phyloP scores from a whole-genome alignment of 192 early-diverging fungal genomes.

The Mycoemilia scoparia region DNA sequence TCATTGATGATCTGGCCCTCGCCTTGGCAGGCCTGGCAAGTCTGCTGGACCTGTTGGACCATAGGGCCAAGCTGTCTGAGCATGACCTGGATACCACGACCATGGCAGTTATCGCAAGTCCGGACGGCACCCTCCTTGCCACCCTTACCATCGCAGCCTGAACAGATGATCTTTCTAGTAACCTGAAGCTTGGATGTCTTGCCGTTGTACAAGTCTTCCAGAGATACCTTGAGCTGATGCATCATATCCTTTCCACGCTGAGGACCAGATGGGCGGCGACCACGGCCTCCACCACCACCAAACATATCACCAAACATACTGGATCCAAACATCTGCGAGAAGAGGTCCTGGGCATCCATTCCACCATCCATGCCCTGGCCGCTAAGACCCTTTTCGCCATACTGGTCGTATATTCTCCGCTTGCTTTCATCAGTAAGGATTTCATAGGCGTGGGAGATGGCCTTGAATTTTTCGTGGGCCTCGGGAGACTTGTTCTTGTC shows the following conservation, averaged over 20 bases:
- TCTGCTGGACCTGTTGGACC: constrained; percentile 99
- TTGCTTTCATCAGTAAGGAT: constrained; percentile 83
- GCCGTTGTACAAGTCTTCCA: constrained; percentile 91
- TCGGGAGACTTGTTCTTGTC: constrained; percentile 60
- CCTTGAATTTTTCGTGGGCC: constrained; percentile 87
- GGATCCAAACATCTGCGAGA: constrained; percentile 92
- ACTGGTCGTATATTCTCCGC: constrained; percentile 77
- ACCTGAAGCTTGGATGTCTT: constrained; percentile 88
- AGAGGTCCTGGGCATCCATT: constrained; percentile 76
- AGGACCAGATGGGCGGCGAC: constrained; percentile 53
- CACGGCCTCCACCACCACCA: constrained; percentile 56
- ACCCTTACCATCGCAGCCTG: constrained; percentile 82
- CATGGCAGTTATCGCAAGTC: constrained; percentile 67
- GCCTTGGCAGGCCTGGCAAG: constrained; percentile 79
- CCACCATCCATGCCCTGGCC: constrained; percentile 56
- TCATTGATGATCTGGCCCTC: constrained; percentile 79
- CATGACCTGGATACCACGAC: constrained; percentile 76
- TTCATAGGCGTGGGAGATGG: constrained; percentile 96
- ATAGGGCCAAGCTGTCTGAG: constrained; percentile 96
- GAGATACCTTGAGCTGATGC: constrained; percentile 60
- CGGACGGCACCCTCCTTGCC: constrained; percentile 86
- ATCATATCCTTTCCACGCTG: constrained; percentile 87
- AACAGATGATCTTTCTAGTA: constrained; percentile 83
- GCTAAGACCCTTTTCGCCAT: constrained; percentile 73
- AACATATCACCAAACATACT: constrained; percentile 53